Evolutionary conservation across 2,329 filamentous ascomycete species (phyloP).

Genomic region (Colletotrichum acutatum): DNA sequence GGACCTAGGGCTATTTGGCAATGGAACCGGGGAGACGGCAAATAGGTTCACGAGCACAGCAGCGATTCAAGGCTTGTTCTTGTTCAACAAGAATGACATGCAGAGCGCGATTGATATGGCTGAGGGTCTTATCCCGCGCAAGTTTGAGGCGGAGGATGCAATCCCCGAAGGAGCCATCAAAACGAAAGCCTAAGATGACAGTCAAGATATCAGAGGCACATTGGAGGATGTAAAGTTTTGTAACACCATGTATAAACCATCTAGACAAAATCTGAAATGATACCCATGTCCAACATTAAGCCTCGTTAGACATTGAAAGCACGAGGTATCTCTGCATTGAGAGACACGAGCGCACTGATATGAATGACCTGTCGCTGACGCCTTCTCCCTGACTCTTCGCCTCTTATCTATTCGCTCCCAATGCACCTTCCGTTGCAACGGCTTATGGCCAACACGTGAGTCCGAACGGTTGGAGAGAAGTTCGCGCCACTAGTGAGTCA

Average conservation of each 20-base stretch:
- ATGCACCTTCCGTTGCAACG: background rate
- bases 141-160: slow-evolving; percentile 61
- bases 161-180: slow-evolving; percentile 53
- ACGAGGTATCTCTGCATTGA: too few species aligned
- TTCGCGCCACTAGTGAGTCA: background rate
- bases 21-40: slow-evolving; percentile 59
- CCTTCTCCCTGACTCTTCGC: background rate
- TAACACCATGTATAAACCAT: slow-evolving; percentile 26
- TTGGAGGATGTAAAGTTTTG: background rate
- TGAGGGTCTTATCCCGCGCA: slow-evolving; percentile 70
- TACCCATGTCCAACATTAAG: background rate
- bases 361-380: background rate
- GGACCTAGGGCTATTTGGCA: slow-evolving; percentile 76
- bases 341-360: background rate
- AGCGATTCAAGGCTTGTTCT: slow-evolving; percentile 90
- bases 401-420: too few species aligned
- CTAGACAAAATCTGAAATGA: slow-evolving; percentile 5
- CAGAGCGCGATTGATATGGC: slow-evolving; percentile 87
- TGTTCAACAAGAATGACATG: slow-evolving; percentile 94
- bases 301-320: background rate
- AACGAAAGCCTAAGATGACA: slow-evolving; percentile 46
- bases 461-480: background rate
- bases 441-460: background rate
- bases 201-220: too few species aligned
- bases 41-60: slow-evolving; percentile 80